Evolutionary conservation across 192 early-diverging fungal genomes (phyloP), one percentile per base, ranked within the genome.

Genomic region (Podila minutissima): DNA sequence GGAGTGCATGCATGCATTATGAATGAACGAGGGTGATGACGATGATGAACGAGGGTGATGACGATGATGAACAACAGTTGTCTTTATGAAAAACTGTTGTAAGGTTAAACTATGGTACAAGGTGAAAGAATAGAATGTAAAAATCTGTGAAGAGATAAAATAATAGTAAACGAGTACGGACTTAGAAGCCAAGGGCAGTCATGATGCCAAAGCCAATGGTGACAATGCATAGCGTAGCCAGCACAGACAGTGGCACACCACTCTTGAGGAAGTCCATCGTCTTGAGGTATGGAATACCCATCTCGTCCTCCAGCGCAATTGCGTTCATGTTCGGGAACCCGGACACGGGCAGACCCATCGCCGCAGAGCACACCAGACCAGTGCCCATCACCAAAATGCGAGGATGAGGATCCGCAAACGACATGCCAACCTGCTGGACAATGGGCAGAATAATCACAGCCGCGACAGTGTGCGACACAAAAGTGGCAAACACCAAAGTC

Each of bases 321-420:
- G 92, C 93, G 63, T 89, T 89, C 91, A 94, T 93, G 74, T 94
- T 94, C 11, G 93, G 93, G 82, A 89, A 94, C 5, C 91, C 91
- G 2, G 90, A 91, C n/a, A 94, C 91, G 7, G 93, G 93, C 0
- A 94, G 79, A 49, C 87, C 91, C 93, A 94, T 94, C 3, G 90
- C 93, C 17, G 87, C 90, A 10, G 90, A 91, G 74, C 85, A 87
- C 13, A 84, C 65, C 31, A 88, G 64, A 71, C 89, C 89, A 29
- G 90, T 84, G 31, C 88, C 90, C 92, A 94, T 93, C 49, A 94
- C 91, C 64, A 94, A 72, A 57, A 91, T 86, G 17, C 88, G 75
- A 35, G 93, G 87, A 62, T 91, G 87, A 24, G 93, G 92, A 59
- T 89, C 86, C n/a, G 89, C 85, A 74, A 94, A 82, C 5, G 83